Evolutionary conservation across 768 basidiomycete genomes (phyloP).

Genomic region (Termitomyces sp.): DNA sequence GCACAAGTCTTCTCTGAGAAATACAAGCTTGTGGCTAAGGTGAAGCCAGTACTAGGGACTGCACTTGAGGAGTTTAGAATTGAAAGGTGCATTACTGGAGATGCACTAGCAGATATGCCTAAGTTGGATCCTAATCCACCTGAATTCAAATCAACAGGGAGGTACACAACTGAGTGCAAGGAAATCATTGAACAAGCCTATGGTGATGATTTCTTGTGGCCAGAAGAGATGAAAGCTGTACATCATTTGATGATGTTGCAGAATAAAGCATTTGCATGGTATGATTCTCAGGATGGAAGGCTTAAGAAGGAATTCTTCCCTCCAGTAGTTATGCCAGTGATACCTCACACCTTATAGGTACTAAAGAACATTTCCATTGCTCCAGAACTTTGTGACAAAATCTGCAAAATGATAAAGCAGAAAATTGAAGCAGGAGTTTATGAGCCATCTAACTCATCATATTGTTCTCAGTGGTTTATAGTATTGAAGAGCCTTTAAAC

Average conservation of each 20-base stretch:
- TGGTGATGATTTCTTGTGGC: conserved; percentile 7
- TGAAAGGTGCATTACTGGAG: conserved; percentile 11
- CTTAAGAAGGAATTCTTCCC: neutral
- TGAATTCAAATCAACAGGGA: conserved; percentile 10
- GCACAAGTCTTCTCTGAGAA: neutral
- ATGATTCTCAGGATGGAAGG: neutral
- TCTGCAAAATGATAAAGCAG: neutral
- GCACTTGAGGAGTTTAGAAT: conserved; percentile 7
- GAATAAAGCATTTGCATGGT: neutral
- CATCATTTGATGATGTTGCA: neutral
- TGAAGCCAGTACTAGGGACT: neutral
- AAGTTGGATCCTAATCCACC: conserved; percentile 7
- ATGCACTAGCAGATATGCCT: conserved; percentile 14
- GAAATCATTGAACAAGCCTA: too few species aligned
- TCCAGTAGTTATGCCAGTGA: neutral
- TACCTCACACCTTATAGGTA: neutral
- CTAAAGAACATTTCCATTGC: neutral
- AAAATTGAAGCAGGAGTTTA: too few species aligned
- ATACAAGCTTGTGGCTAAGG: neutral
- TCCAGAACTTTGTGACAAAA: neutral
- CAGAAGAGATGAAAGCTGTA: neutral
- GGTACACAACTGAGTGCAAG: too few species aligned
- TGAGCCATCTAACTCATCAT: too few species aligned
- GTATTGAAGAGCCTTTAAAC: too few species aligned
- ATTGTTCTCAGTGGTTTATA: too few species aligned